Percentiles rank a stretch among this genome's conserved stretches.
These are phyloP conservation scores for Voacanga thouarsii DNA, from an alignment of 257 asterid species.

Conservation along the genomic window DNA sequence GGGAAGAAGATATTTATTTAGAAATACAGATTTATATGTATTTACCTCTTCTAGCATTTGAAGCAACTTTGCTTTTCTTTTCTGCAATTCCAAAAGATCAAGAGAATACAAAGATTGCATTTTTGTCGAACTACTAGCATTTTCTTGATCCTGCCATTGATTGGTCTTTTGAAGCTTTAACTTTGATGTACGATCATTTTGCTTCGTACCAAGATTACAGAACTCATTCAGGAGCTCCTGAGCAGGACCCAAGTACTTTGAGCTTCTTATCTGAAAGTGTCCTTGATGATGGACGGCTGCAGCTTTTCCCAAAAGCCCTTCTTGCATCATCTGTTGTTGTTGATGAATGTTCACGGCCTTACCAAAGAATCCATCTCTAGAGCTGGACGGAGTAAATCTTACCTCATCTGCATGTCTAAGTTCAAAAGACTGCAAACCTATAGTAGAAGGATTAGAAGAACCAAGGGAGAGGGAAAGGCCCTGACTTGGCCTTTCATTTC, in stretches of 20 bases:
- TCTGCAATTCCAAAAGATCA: slow-evolving; percentile 71
- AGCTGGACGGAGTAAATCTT: slow-evolving; percentile 53
- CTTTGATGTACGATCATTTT: slow-evolving; percentile 24
- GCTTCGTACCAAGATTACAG: slow-evolving; percentile 54
- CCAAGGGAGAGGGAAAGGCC: slow-evolving; percentile 81
- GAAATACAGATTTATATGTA: neutral
- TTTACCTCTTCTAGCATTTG: slow-evolving; percentile 86
- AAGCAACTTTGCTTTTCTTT: slow-evolving; percentile 64
- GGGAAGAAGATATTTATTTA: neutral
- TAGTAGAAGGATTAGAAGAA: slow-evolving; percentile 55
- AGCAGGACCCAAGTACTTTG: slow-evolving; percentile 59
- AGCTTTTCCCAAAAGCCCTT: slow-evolving; percentile 32
- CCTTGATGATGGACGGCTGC: slow-evolving; percentile 16
- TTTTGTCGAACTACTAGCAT: slow-evolving; percentile 27
- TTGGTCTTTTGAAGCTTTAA: slow-evolving; percentile 28
- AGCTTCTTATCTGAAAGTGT: slow-evolving; percentile 37
- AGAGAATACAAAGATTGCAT: slow-evolving; percentile 55
- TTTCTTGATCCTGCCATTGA: slow-evolving; percentile 41
- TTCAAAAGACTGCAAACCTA: slow-evolving; percentile 64
- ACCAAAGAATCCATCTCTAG: slow-evolving; percentile 28
- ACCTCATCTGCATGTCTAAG: slow-evolving; percentile 41
- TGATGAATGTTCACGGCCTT: slow-evolving; percentile 35
- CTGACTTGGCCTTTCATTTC: slow-evolving; percentile 76
- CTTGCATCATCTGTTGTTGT: slow-evolving; percentile 30
- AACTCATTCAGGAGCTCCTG: slow-evolving; percentile 77